phyloP scores from a whole-genome alignment of 106 monocot species.

The Apostasia shenzhenica region DNA sequence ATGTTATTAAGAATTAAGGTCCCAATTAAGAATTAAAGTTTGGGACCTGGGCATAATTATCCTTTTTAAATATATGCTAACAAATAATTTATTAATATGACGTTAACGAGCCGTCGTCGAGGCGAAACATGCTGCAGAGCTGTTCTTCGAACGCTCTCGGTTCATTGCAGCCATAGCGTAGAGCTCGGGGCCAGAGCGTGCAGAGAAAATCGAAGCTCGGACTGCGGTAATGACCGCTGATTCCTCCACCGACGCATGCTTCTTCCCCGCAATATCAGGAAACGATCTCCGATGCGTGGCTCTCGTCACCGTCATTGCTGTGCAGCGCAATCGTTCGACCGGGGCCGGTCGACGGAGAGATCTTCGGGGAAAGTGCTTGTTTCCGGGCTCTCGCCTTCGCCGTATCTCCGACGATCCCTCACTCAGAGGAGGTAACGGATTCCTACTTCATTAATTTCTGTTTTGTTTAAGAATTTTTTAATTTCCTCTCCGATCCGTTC shows the following conservation, averaged over 20 bases:
- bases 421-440: too few relatives aligned
- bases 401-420: not conserved
- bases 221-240: not conserved
- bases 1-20: too few relatives aligned
- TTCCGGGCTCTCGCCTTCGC: not conserved
- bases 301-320: not conserved
- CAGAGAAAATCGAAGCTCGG: not conserved
- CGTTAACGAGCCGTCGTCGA: too few relatives aligned
- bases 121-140: too few relatives aligned
- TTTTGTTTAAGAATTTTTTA: not conserved
- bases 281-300: not conserved
- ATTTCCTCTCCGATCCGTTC: not conserved
- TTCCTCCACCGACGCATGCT: not conserved
- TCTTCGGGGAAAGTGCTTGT: not conserved
- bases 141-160: too few relatives aligned
- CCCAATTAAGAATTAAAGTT: too few relatives aligned
- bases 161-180: not conserved
- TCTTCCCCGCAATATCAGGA: not conserved
- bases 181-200: not conserved
- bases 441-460: not conserved
- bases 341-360: not conserved
- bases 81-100: too few relatives aligned
- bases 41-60: too few relatives aligned
- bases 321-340: not conserved
- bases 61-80: too few relatives aligned